These are phyloP conservation scores for Hawksworthiomyces lignivorus DNA, from an alignment of 2,329 filamentous ascomycete species.

Conservation along the genomic window DNA sequence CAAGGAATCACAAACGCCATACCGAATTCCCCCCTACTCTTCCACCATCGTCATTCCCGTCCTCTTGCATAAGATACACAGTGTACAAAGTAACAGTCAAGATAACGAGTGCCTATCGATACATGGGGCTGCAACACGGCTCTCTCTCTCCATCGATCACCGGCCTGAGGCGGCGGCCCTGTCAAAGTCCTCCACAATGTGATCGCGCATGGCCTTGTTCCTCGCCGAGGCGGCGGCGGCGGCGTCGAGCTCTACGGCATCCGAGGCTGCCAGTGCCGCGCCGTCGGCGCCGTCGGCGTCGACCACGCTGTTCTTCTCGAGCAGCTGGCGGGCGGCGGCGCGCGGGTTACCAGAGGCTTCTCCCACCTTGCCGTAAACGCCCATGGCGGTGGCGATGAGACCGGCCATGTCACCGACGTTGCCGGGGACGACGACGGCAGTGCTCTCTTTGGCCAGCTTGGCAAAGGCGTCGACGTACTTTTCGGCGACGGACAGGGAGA, in stretches of 20 bases:
- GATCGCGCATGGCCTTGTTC: slow-evolving; percentile 17
- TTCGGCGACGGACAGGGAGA: slow-evolving; percentile 86
- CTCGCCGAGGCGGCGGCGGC: not conserved
- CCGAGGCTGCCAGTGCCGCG: slow-evolving; percentile 13
- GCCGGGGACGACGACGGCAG: slow-evolving; percentile 88
- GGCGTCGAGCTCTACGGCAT: slow-evolving; percentile 9
- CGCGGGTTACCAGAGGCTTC: slow-evolving; percentile 67
- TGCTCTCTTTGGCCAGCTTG: slow-evolving; percentile 89
- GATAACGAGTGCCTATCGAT: too few relatives aligned
- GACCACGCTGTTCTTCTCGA: slow-evolving; percentile 26
- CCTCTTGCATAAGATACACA: too few relatives aligned
- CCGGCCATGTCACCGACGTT: slow-evolving; percentile 94
- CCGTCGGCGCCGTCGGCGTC: slow-evolving; percentile 3
- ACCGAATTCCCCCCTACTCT: too few relatives aligned
- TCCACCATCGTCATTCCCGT: too few relatives aligned
- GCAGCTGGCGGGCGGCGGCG: slow-evolving; percentile 48
- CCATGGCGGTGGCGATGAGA: slow-evolving; percentile 95
- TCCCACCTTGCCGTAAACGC: slow-evolving; percentile 90
- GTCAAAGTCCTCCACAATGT: slow-evolving; percentile 23
- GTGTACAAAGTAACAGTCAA: too few relatives aligned
- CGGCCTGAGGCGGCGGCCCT: slow-evolving; percentile 14
- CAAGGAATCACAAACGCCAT: too few relatives aligned
- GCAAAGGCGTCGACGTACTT: slow-evolving; percentile 93
- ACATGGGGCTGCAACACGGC: too few relatives aligned
- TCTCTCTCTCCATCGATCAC: too few relatives aligned